Evolutionary conservation across 805 yeast species (phyloP), one percentile per base, ranked within the genome.

Genomic region (Monosporozyma unispora): DNA sequence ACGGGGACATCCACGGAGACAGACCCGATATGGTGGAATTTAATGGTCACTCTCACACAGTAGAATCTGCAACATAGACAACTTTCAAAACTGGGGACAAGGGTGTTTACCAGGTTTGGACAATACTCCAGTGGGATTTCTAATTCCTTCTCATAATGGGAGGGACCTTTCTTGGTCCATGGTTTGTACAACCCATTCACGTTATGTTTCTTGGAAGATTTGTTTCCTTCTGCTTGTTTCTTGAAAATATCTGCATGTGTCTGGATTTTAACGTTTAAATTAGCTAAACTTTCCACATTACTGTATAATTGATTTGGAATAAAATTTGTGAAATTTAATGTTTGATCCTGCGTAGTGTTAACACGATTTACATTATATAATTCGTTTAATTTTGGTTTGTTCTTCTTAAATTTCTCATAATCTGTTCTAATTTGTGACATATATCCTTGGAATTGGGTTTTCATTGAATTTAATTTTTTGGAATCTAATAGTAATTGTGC

Each of bases 51-150:
- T 52, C 73, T 76, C 45, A 75, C 59, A 49, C 73, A 69, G 54
- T 76, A 75, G 1, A 72, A 55, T 49, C 79, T 60, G 3, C 78
- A 77, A 14, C 73, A 69, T 49, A 75, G 61, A 56, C 80, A 75
- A 47, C 65, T 68, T 48, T 74, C 77, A 54, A 73, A 75, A 39
- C 70, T 65, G 3, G 80, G 80, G 14, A 73, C 58, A 44, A 76
- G 61, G 2, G 70, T 71, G 16, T 72, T 62, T 48, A 68, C 65
- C 1, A 55, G 50, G 67, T 72, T 71, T 44, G 59, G 58, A 33
- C 40, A 45, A 25, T 43, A 54, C 23, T 51, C 51, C 16, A 61
- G 16, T 41, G 57, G 53, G 1, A 58, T 37, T 25, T 29, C 25
- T 16, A 80, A 41, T 16, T 58, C 56, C 31, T 64, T 55, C 46